These are phyloP conservation scores for Gamarada debralockiae DNA, from an alignment of 495 filamentous ascomycete genomes.

Conservation along the genomic window DNA sequence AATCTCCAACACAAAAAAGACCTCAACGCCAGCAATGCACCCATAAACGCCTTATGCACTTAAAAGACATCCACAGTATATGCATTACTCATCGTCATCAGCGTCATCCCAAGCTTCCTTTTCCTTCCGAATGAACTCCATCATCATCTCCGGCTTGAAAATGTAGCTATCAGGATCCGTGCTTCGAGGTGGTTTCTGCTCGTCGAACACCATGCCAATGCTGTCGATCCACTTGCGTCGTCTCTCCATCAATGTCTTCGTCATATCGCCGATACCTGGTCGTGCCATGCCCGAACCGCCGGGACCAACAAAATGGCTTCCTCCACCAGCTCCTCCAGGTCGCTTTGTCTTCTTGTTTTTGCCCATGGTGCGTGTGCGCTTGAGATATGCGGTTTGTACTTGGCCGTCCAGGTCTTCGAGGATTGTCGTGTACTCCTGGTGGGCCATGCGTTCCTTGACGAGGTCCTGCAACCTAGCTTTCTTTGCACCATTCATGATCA, in stretches of 20 bases:
- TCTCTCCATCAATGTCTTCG: slow-evolving; percentile 85
- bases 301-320: slow-evolving; percentile 43
- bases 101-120: slow-evolving; percentile 74
- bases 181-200: slow-evolving; percentile 44
- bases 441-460: slow-evolving; percentile 84
- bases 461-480: slow-evolving; percentile 83
- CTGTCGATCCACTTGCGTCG: slow-evolving; percentile 80
- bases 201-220: slow-evolving; percentile 83
- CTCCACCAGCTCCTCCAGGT: slow-evolving; percentile 57
- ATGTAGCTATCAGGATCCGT: slow-evolving; percentile 43
- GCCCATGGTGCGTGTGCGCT: slow-evolving; percentile 90
- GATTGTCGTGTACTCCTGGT: slow-evolving; percentile 95
- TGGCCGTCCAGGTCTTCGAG: slow-evolving; percentile 94
- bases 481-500: slow-evolving; percentile 81
- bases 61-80: neutral
- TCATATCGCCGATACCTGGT: slow-evolving; percentile 87
- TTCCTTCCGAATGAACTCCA: slow-evolving; percentile 59
- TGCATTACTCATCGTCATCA: slow-evolving; percentile 48
- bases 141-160: slow-evolving; percentile 55
- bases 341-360: slow-evolving; percentile 92
- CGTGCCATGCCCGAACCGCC: slow-evolving; percentile 55
- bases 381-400: slow-evolving; percentile 91
- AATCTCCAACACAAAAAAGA: neutral
- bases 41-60: neutral
- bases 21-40: neutral